A percentile compares a stretch with the other conserved stretches of the same genome.
phyloP scores from a whole-genome alignment of 75 land plant species.

The Pseudotsuga menziesii region DNA sequence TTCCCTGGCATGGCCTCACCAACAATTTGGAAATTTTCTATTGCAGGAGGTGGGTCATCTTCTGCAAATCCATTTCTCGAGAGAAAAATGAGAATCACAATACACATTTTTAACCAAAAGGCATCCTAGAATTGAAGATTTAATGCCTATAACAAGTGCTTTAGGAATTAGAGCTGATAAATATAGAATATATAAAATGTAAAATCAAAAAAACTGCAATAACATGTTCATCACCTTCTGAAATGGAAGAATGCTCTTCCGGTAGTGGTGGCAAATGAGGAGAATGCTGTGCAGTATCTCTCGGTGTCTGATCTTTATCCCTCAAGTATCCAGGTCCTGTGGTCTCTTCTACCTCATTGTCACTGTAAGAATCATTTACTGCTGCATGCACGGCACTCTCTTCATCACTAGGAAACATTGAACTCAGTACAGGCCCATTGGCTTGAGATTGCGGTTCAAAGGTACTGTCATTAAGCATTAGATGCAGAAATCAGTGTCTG shows the following conservation, averaged over 20 bases:
- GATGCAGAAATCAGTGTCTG: background rate
- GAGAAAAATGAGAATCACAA: background rate
- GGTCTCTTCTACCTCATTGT: conserved; percentile 37
- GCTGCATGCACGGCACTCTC: conserved; percentile 21
- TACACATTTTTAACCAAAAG: background rate
- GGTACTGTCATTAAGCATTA: conserved; percentile 3
- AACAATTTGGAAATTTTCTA: conserved; percentile 74
- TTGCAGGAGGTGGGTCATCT: conserved; percentile 90
- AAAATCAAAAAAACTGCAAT: too few species aligned
- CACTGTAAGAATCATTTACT: conserved; percentile 36
- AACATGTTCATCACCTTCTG: conserved; percentile 28
- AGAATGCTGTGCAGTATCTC: conserved; percentile 38
- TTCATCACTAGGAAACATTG: conserved; percentile 23
- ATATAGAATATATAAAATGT: too few species aligned
- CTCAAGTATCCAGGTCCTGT: conserved; percentile 16
- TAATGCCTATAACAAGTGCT: background rate
- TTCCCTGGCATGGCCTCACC: conserved; percentile 90
- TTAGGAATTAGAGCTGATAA: too few species aligned
- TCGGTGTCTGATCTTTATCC: conserved; percentile 32
- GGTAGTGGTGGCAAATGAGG: conserved; percentile 70
- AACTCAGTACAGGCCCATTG: background rate
- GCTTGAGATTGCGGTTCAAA: background rate
- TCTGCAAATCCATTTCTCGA: conserved; percentile 36
- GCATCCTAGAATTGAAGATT: background rate
- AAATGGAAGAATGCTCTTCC: conserved; percentile 83